Base-by-base conservation (phyloP, 306 rosid genomes). In the Cicer yamashitae region DNA sequence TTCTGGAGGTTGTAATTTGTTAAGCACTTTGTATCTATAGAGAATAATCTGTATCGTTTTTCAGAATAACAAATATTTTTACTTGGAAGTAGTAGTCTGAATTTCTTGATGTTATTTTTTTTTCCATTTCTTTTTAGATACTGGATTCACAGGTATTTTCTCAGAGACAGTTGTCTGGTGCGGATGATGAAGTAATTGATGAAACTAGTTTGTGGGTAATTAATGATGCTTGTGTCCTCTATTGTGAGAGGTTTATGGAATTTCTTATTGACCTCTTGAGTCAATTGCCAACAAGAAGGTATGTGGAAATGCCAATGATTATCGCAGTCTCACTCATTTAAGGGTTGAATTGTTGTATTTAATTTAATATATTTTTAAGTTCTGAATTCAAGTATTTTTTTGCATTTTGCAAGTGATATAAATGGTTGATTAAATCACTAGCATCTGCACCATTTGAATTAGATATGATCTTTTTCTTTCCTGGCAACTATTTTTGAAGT, bases 201-300 rank as follows among this genome's bases (percentile, higher is more conserved):
- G 82, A 14, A 59, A 65, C 79, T 82, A 82, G 84, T 69, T 81
- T 77, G 73, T 76, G 66, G 66, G 59, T 52, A 6, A 86, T 79
- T 84, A 89, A 90, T 20, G 93, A 88, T 85, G 98, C 99, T 53
- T 88, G 93, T 84, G 88, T 94, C 80, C 86, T 94, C 81, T 94
- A 94, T 73, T 92, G 99, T 59, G 99, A 94, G 88, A 87, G 99
- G 89, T 94, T 94, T 84, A 90, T 92, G 89, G 99, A 94, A 80
- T 92, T 94, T 90, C 96, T 94, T 34, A 92, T 94, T 87, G 99
- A 94, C 79, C 99, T 94, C 64, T 79, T 94, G 84, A 94, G 99
- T 82, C 99, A 94, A 84, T 90, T 94, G 76, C 96, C 98, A 54
- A 94, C 99, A 8, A 88, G 99, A 82, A 94, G 99, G 99, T 94